Conservation (phyloP, 352 stramenopile species). For the Phytophthora sojae region DNA sequence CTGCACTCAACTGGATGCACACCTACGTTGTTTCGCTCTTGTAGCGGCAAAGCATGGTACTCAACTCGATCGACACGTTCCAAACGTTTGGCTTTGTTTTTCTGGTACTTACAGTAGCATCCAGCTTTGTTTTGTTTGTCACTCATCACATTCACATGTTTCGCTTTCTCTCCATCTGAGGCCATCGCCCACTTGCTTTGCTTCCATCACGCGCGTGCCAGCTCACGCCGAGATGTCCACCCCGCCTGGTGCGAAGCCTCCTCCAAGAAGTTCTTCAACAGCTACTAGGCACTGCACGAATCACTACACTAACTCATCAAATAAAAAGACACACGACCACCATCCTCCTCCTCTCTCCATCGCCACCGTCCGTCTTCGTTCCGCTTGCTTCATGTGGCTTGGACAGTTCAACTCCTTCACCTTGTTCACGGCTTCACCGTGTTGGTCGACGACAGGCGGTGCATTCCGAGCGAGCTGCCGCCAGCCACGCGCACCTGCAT, state of each 20-base stretch:
- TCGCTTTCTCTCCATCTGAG: constrained; percentile 35
- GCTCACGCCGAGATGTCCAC: constrained; percentile 25
- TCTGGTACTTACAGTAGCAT: constrained; percentile 39
- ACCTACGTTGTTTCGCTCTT: constrained; percentile 34
- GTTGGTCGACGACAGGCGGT: constrained; percentile 57
- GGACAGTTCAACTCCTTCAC: constrained; percentile 20
- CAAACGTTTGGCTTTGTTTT: constrained; percentile 37
- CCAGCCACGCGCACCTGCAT: constrained; percentile 85
- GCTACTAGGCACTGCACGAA: constrained; percentile 50
- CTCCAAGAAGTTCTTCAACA: constrained; percentile 52
- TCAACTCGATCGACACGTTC: constrained; percentile 21
- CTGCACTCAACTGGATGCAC: constrained; percentile 35
- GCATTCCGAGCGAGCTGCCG: constrained; percentile 56
- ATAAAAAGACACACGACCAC: constrained; percentile 37
- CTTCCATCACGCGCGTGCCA: constrained; percentile 13
- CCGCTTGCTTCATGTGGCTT: constrained; percentile 28
- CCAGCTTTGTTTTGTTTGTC: constrained; percentile 24
- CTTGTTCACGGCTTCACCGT: constrained; percentile 37
- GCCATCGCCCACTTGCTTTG: constrained; percentile 14
- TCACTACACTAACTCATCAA: constrained; percentile 41
- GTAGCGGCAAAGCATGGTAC: constrained; percentile 15
- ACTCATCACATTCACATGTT: constrained; percentile 47
- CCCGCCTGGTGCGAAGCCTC: constrained; percentile 18
- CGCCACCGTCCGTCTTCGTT: constrained; percentile 27
- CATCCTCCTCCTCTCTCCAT: background rate